Base-by-base conservation (phyloP, 2,329 filamentous ascomycete species). In the Trichoderma asperellum region DNA sequence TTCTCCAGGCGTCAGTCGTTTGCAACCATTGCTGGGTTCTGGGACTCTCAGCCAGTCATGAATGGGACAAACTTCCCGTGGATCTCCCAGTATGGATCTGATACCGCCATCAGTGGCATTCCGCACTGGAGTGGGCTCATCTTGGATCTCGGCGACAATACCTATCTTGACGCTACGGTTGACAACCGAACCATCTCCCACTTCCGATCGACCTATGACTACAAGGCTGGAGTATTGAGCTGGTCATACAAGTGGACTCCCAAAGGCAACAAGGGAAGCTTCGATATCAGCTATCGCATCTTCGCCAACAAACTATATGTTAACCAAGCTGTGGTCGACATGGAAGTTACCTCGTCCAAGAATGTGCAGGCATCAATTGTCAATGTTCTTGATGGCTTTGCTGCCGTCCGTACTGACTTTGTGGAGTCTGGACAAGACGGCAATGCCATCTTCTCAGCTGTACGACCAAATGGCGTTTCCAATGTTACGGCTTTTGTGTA, bases 211-310 rank as follows among this genome's bases (percentile, higher is more conserved):
- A 87, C 84, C 0, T 83, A 91, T 64, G 86, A 90, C 73, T 86
- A 91, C 74, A 87, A 86, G 72, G 84, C 83, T n/a, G 91, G 89
- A 0, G 76, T 90, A 10, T 80, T 89, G 70, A 83, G 83, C 16
- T 93, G 91, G 88, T 81, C 82, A 4, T 92, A 91, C 74, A 87
- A 80, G 7, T 93, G 91, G 91, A 85, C 81, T 2, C 91, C 90
- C 1, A 52, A 47, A 12, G 14, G 55, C 27, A 76, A 79, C 4
- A 80, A 80, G 16, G 81, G 79, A 2, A 80, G 82, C 0, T 88
- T 90, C 69, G 81, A 87, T 16, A 82, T 92, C 40, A 83, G 81
- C n/a, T 92, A 91, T 73, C 83, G 86, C n/a, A 81, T 92, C 71
- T 88, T 92, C 72, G 84, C 88, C 12, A 85, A 91, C 78, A 90